These are phyloP conservation scores for Leptographium wingfieldii DNA, from an alignment of 2,329 filamentous ascomycete species.

Conservation along the genomic window DNA sequence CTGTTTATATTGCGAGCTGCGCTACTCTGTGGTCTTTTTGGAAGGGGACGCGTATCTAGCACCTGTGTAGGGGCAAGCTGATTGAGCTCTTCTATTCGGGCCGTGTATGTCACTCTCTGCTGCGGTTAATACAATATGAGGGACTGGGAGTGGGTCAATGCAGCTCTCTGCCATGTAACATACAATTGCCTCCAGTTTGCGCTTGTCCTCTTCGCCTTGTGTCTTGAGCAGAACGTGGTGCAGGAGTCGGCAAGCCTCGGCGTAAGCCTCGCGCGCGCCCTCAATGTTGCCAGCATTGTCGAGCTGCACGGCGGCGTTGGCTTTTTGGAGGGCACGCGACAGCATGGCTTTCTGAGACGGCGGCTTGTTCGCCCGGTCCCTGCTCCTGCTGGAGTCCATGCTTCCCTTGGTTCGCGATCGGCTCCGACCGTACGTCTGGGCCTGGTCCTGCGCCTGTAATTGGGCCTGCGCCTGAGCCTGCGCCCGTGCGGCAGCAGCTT, in stretches of 20 bases:
- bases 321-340: constrained; percentile 87
- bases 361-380: constrained; percentile 25
- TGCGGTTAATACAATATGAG: neutral
- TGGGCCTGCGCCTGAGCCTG: neutral
- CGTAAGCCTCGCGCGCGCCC: constrained; percentile 79
- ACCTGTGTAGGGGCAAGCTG: constrained; percentile 47
- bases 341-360: constrained; percentile 89
- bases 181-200: constrained; percentile 88
- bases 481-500: neutral
- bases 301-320: constrained; percentile 86
- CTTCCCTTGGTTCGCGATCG: constrained; percentile 34
- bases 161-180: neutral
- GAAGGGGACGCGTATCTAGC: constrained; percentile 61
- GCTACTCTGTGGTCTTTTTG: constrained; percentile 50
- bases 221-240: constrained; percentile 81
- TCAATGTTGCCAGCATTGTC: constrained; percentile 95
- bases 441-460: neutral
- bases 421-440: constrained; percentile 29
- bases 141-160: neutral
- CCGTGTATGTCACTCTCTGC: constrained; percentile 79
- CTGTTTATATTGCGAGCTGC: constrained; percentile 10
- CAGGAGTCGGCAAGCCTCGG: constrained; percentile 77
- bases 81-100: constrained; percentile 75
- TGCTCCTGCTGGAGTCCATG: constrained; percentile 26
- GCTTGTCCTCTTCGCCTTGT: constrained; percentile 72